Conservation (phyloP, 257 asterid species). For the Nicotiana undulata region DNA sequence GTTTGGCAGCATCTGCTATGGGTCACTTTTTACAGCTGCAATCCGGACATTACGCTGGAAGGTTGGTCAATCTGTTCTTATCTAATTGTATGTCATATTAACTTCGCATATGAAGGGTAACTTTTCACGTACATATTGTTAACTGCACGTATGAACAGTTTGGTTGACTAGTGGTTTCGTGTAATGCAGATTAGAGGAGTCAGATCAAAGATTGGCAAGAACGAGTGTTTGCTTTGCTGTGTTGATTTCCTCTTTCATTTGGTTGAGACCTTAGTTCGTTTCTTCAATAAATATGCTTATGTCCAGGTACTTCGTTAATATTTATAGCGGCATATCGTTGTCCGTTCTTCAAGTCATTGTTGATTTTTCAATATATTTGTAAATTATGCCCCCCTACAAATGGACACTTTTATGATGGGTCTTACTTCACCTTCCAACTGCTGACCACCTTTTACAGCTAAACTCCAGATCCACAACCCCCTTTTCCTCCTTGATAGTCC, state of each 20-base stretch:
- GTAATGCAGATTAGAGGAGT: constrained; percentile 80
- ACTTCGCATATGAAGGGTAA: neutral
- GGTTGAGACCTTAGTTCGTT: constrained; percentile 91
- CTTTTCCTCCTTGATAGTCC: neutral
- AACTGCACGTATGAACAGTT: neutral
- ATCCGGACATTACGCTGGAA: constrained; percentile 93
- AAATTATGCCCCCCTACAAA: neutral
- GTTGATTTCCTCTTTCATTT: constrained; percentile 90
- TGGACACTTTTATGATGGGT: neutral
- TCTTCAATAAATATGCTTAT: constrained; percentile 96
- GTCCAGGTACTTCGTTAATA: constrained; percentile 61
- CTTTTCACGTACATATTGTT: neutral
- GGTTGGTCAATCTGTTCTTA: constrained; percentile 36
- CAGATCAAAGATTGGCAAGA: constrained; percentile 91
- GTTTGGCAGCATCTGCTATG: constrained; percentile 97
- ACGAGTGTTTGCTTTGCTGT: constrained; percentile 93
- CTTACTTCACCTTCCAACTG: neutral
- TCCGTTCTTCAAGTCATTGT: neutral
- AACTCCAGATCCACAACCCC: neutral
- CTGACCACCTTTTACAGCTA: neutral
- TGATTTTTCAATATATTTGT: neutral
- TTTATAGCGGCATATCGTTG: neutral
- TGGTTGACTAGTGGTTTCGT: constrained; percentile 6
- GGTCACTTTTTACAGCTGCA: constrained; percentile 97
- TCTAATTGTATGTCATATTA: constrained; percentile 1